Base-by-base conservation (phyloP, 768 basidiomycete species). In the button mushroom (Agaricus bisporus) region DNA sequence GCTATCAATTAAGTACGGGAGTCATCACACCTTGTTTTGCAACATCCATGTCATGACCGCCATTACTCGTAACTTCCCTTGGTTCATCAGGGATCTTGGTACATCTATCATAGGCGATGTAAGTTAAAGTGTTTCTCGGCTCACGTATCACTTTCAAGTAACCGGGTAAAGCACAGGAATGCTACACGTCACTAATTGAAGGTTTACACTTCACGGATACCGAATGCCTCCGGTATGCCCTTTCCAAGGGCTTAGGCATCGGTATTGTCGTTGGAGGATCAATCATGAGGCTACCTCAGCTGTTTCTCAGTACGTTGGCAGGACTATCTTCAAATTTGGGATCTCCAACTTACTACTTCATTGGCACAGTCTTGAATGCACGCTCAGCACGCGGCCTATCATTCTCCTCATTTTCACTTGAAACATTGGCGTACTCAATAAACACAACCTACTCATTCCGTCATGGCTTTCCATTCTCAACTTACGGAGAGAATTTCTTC, bases 401-500 rank as follows among this genome's bases (percentile, higher is more conserved):
- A 0, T 71, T 98, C 2, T 75, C 87, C 2, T 88, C 92, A 4
- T 97, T 92, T 68, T 70, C 88, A 41, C 83, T 98, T n/a, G 95
- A 98, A 66, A 95, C 95, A 0, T 72, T 90, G 18, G 80, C 90
- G 0, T 95, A 95, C 61, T 87, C 86, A 29, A 94, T 98, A 62
- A 92, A 85, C 0, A 79, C 93, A 22, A 83, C 83, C 9, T 98
- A 98, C 68, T 87, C 94, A 2, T 82, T 81, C 62, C 78, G 91
- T n/a, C 86, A 91, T 63, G 68, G 73, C 15, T 97, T 94, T 68
- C 93, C 95, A 1, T 97, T 97, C 75, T 92, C 91, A n/a, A 97
- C 95, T 1, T 98, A 98, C 56, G 95, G 95, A 63, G 95, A 98
- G 69, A 98, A 95, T 74, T 68, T 94, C 56, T 97, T 97, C 81